Base-by-base conservation (phyloP, 2,329 filamentous ascomycete species). In the Calonectria pseudoturangicola region DNA sequence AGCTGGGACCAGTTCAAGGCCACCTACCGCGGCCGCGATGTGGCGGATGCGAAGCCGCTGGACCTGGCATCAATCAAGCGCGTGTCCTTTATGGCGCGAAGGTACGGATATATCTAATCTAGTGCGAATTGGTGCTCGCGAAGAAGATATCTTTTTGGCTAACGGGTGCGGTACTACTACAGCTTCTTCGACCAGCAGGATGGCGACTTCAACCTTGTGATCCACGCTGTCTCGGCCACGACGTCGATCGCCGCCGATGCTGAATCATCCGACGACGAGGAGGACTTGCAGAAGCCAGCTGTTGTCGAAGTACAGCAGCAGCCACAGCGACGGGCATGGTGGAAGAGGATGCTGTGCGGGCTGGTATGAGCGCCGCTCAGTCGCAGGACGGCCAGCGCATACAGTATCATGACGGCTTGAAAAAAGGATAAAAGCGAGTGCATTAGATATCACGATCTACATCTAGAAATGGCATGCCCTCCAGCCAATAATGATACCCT, bases 11-110 rank as follows among this genome's bases (percentile, higher is more conserved):
- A 89, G 28, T 90, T 97, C 74, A 91, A 90, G 80, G 86, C 94
- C 1, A 96, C 93, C 2, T 97, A 95, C 83, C 87, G 94, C 4
- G 95, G 95, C 0, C 90, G 88, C 78, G 87, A 92, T 73, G 88
- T 90, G 80, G 84, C 88, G 21, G 91, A 93, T 83, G 90, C 90
- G 0, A 82, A 87, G 70, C 87, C 89, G 6, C 81, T 97, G 76
- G 86, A 95, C 77, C 79, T 89, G 74, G 86, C 86, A 60, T 85
- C 86, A 51, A 86, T 97, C 47, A 93, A 90, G 83, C 87, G 93
- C 58, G 86, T 96, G 36, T 92, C 92, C 64, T 87, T 97, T 72
- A 96, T 97, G 94, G 93, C 94, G 88, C 86, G 95, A 81, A 97
- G 94, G 94, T 95, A 83, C 71, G 86, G 81, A 10, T 43, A 54